These are phyloP conservation scores for Aspergillus sp. DNA, from an alignment of 2,329 filamentous ascomycete genomes.

Conservation along the genomic window DNA sequence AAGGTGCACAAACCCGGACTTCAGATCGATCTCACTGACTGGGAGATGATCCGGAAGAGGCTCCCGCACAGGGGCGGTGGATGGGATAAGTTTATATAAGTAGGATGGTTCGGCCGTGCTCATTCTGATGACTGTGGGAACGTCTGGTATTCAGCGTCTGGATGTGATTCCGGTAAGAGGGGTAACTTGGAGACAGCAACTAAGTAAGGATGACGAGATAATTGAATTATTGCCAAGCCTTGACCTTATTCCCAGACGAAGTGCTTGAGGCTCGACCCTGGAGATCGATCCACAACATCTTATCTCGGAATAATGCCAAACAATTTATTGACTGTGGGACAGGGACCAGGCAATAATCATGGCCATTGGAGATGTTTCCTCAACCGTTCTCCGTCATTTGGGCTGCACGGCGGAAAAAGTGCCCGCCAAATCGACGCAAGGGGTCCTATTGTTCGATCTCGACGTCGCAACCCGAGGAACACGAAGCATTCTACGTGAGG, in stretches of 20 bases:
- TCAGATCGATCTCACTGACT: slow-evolving; percentile 37
- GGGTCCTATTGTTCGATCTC: neutral
- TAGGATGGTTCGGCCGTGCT: slow-evolving; percentile 28
- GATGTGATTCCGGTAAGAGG: neutral
- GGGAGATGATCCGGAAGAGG: slow-evolving; percentile 36
- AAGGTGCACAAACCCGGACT: slow-evolving; percentile 40
- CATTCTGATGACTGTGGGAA: slow-evolving; percentile 17
- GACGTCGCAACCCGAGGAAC: neutral
- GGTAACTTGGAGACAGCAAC: neutral
- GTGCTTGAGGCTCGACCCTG: neutral
- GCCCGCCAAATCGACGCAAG: neutral
- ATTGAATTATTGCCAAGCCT: neutral
- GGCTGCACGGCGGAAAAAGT: neutral
- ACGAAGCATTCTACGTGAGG: neutral
- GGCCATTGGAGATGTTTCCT: neutral
- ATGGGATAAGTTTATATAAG: slow-evolving; percentile 41
- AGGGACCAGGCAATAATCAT: neutral
- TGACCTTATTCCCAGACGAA: neutral
- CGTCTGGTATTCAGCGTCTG: neutral
- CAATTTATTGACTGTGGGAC: neutral
- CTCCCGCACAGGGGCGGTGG: slow-evolving; percentile 34
- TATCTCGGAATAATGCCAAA: neutral
- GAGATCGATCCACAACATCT: neutral
- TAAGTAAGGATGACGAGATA: neutral
- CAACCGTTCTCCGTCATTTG: neutral